Conservation (phyloP, 352 stramenopile genomes). For the Phytopythium chamaehyphon region DNA sequence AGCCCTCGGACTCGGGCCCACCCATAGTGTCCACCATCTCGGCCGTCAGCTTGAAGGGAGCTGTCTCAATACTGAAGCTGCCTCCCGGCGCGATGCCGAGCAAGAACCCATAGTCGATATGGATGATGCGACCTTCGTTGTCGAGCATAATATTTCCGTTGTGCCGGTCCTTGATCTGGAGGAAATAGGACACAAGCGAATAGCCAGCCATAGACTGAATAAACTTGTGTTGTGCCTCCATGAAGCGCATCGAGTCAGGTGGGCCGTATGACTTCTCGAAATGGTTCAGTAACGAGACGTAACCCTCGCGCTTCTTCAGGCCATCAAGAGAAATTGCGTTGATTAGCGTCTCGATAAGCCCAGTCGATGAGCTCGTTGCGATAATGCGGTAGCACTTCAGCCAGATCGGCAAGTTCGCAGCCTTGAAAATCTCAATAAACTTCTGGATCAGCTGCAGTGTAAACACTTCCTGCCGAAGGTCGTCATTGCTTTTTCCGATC, state of each 20-base stretch:
- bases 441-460: slow-evolving; percentile 97
- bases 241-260: slow-evolving; percentile 83
- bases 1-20: slow-evolving; percentile 85
- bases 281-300: slow-evolving; percentile 92
- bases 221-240: slow-evolving; percentile 94
- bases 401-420: slow-evolving; percentile 93
- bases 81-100: slow-evolving; percentile 98
- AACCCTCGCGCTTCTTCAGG: slow-evolving; percentile 95
- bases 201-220: slow-evolving; percentile 97
- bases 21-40: slow-evolving; percentile 99
- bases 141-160: slow-evolving; percentile 99
- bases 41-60: slow-evolving; percentile 99
- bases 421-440: slow-evolving; percentile 96
- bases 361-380: slow-evolving; percentile 92
- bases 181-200: slow-evolving; percentile 97
- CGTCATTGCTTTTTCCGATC: slow-evolving; percentile 99
- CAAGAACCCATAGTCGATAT: slow-evolving; percentile 99
- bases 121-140: slow-evolving; percentile 97
- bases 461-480: slow-evolving; percentile 99
- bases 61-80: slow-evolving; percentile 98
- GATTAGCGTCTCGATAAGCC: slow-evolving; percentile 97
- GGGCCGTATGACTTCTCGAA: slow-evolving; percentile 95
- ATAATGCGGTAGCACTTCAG: slow-evolving; percentile 97
- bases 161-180: slow-evolving; percentile 99
- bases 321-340: slow-evolving; percentile 98